Base-by-base conservation (phyloP, 1,284 basidiomycete genomes). In the Leccinum subfulvum region DNA sequence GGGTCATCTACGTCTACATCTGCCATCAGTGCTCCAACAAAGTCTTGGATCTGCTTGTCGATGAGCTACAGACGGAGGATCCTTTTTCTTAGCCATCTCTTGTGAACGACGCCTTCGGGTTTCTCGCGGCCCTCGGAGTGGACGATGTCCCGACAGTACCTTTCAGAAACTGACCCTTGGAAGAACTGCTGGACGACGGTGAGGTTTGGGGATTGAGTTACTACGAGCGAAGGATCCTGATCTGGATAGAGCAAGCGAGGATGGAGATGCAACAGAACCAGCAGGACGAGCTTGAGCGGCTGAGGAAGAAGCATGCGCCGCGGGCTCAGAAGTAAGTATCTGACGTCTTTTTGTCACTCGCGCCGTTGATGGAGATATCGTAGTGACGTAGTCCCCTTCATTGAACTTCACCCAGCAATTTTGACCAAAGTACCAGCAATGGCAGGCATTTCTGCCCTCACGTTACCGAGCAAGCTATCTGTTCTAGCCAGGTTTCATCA, bases 191-290 rank as follows among this genome's bases (percentile, higher is more conserved):
- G 0, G 64, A 67, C 0, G 67, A 73, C 2, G 72, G 65, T 1
- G 66, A 77, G 9, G 69, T 84, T 26, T 86, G 85, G 85, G 55
- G 39, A 0, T 76, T 83, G 73, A 82, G 80, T 10, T 58, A 44
- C 8, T 5, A 39, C 0, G 84, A 86, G 65, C 79, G 84, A 8
- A 53, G 63, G 2, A 62, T 54, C 1, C 30, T 30, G 30, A 30
- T 30, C 30, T 30, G 30, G 30, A 30, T 30, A 30, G 69, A 73
- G 16, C 59, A 71, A 57, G 69, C 73, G 16, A 69, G 73, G 3
- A 63, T 68, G 3, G 58, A 64, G 5, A 57, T 73, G n/a, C 75
- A 79, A 54, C 64, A 74, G 10, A 73, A 68, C 8, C 75, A 80
- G 44, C 71, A 76, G 1, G 72, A 76, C 63, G 80, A 77, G 21